These are phyloP conservation scores for Fusarium foetens DNA, from an alignment of 2,329 filamentous ascomycete genomes.

Conservation along the genomic window DNA sequence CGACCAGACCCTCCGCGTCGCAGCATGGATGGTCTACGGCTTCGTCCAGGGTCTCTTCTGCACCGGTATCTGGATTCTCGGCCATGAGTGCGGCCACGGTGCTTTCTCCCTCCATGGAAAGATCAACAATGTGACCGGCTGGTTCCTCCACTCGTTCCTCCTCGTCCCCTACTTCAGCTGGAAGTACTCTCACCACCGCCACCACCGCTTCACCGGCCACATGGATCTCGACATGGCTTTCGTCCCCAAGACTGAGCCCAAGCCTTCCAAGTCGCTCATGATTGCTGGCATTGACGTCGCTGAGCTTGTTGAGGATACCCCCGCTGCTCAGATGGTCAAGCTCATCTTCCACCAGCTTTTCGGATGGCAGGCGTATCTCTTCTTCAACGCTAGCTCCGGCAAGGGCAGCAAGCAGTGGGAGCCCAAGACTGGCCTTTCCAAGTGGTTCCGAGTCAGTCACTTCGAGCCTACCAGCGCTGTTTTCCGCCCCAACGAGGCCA, in stretches of 20 bases:
- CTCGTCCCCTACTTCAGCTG: conserved; percentile 78
- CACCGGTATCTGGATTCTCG: conserved; percentile 76
- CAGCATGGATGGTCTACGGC: conserved; percentile 68
- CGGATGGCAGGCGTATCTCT: conserved; percentile 72
- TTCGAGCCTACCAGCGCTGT: conserved; percentile 70
- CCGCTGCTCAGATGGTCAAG: conserved; percentile 63
- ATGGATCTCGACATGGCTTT: conserved; percentile 75
- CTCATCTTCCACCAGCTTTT: conserved; percentile 71
- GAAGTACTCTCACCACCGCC: conserved; percentile 75
- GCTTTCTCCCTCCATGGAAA: conserved; percentile 68
- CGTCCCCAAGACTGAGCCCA: conserved; percentile 61
- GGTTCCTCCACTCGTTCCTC: conserved; percentile 72
- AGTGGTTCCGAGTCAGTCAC: conserved; percentile 62
- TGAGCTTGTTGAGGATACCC: conserved; percentile 72
- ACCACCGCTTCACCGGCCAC: conserved; percentile 75
- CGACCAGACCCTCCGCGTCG: conserved; percentile 54
- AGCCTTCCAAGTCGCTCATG: conserved; percentile 48
- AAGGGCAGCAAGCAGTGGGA: conserved; percentile 59
- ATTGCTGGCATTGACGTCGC: conserved; percentile 55
- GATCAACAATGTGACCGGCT: conserved; percentile 71
- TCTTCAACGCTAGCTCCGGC: conserved; percentile 67
- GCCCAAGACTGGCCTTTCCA: conserved; percentile 40
- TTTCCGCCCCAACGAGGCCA: conserved; percentile 66
- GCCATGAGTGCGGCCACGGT: conserved; percentile 76
- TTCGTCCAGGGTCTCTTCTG: conserved; percentile 73